Evolutionary conservation across 2,329 filamentous ascomycete species (phyloP), one percentile per base, ranked within the genome.

Genomic region (Alternaria triticina): DNA sequence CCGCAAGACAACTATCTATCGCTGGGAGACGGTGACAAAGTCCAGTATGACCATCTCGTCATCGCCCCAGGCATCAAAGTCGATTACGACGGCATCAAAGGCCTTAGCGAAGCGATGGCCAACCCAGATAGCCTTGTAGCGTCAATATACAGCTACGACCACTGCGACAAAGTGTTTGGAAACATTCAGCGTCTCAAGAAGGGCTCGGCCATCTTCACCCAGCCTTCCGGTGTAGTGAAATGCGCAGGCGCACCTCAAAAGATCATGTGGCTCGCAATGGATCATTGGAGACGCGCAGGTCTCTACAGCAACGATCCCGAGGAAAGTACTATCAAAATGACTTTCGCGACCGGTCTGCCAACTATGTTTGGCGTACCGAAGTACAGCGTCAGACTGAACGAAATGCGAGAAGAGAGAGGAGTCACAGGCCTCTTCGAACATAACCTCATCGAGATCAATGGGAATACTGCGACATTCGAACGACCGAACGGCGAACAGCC

Each of bases 11-110:
- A 89, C 75, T 73, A 74, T 2, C 74, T 91, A 57, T 86, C 83
- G 0, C 82, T 90, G 2, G 78, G 72, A 59, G 86, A 85, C 63
- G 87, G 88, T 61, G 83, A 86, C 69, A 84, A 80, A 69, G 66
- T 91, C 51, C 81, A 74, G 72, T 91, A 91, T 68, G 87, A 90
- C 62, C 88, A 91, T 5, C 83, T 91, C 1, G 82, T 91, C 36
- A 87, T 91, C 0, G 87, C 79, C 0, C 88, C 89, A 0, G 77
- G 77, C 30, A 73, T 79, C 64, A 69, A 66, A 11, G 64, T 78
- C 33, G 73, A 79, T 33, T 66, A 62, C 10, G 58, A 45, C 12
- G 74, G 70, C 50, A 68, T 79, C 54, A 72, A 73, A 27, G 77
- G 77, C 30, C 64, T 79, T 13, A 55, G 73, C 10, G 76, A 80